Base-by-base conservation (phyloP, 2,329 filamentous ascomycete genomes). In the Beauveria asiatica region DNA sequence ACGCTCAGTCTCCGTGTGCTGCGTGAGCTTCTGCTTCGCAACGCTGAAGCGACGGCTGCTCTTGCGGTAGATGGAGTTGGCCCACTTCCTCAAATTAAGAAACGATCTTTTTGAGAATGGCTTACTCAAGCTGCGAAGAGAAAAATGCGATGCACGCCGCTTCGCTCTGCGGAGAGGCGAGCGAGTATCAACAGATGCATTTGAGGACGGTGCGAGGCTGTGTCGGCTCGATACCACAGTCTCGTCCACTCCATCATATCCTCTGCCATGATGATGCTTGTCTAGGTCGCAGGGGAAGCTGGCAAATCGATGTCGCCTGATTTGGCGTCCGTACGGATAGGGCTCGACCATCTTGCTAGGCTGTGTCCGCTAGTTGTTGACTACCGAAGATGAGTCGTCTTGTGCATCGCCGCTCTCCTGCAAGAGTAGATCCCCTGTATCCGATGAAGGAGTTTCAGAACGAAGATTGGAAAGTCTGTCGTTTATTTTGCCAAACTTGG, bases 91-190 rank as follows among this genome's bases (percentile, higher is more conserved):
- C 30, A 74, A 59, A 1, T 67, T 64, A n/a, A 71, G 60, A 0
- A 65, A 65, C 1, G 65, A 65, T 5, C 69, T 65, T 53, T 70
- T 69, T 7, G 65, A 61, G 16, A 71, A 60, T 17, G 69, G 63
- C 23, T 61, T 65, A 6, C 66, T 63, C 9, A 72, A 45, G 60
- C 67, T 71, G 21, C 65, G 64, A 23, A 73, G 61, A 10, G 70
- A 72, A 58, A 72, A 70, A 3, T 65, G 59, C 0, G 72, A 73
- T 2, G 70, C 66, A 23, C 69, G 70, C 37, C 72, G 70, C 56
- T 74, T 73, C 7, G 61, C 62, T n/a, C 46, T 61, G n/a, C 62
- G 64, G 6, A 59, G 60, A 30, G 56, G 57, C n/a, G 59, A 44
- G 16, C 59, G 60, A 21, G 23, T 41, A 21, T 65, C 61, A 3